Base-by-base conservation (phyloP, 495 filamentous ascomycete species). In the Saxispiralis lemnorum region DNA sequence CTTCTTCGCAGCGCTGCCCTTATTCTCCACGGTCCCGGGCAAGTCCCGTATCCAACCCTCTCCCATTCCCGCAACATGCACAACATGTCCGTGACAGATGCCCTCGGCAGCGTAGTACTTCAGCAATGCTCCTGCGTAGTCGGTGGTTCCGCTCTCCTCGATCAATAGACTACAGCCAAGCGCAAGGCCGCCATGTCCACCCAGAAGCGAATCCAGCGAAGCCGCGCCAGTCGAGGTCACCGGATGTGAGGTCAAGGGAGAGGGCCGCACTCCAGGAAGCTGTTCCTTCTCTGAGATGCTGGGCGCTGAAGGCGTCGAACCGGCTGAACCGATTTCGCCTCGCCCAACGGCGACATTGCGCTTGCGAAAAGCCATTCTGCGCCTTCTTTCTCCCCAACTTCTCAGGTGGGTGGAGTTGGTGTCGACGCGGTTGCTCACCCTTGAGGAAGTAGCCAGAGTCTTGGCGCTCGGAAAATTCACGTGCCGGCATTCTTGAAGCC, bases 31-130 rank as follows among this genome's bases (percentile, higher is more conserved):
- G 14, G 89, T 48, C 0, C 78, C 88, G 10, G 89, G 89, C 15
- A 96, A 68, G 50, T 83, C 83, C 42, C 81, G 66, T 21, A 72
- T 74, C 89, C 89, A 96, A 44, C 67, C 66, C 32, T 86, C 79
- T 7, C 73, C 73, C 41, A 82, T 65, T 17, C 85, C 88, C 16
- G 95, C 67, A 11, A 88, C 76, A 58, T 92, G 86, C 33, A 96
- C 73, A 41, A 75, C 71, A 45, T 97, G 89, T 7, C 84, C 86
- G 57, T 97, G 92, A 13, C 93, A 74, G 2, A 95, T 70, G 0
- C 89, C 89, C 61, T 97, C 87, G 0, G 88, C 87, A 1, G 83
- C 92, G 64, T 85, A 96, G 56, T 86, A 94, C 36, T 81, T 70
- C 15, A 95, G 66, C 46, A 97, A 66, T 41, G 79, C 70, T 1